These are phyloP conservation scores for Cochlearia excelsa DNA, from an alignment of 345 rosid species.

Conservation along the genomic window DNA sequence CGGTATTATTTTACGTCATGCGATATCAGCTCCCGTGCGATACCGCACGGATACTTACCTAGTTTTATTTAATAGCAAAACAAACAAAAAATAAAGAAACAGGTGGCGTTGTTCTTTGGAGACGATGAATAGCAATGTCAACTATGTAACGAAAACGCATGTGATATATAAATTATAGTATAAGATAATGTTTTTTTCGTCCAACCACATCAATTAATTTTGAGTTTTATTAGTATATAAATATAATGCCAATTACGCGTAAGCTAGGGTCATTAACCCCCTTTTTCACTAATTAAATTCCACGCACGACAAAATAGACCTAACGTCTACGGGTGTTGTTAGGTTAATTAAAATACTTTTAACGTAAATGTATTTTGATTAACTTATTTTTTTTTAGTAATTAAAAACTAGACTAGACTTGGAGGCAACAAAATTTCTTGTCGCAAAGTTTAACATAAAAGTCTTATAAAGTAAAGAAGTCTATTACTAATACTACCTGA, in stretches of 20 bases:
- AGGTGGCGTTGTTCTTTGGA: slow-evolving; percentile 41
- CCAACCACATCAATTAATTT: slow-evolving; percentile 40
- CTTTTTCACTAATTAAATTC: slow-evolving; percentile 26
- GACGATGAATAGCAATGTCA: slow-evolving; percentile 40
- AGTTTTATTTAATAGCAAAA: slow-evolving; percentile 7
- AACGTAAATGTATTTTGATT: slow-evolving; percentile 25
- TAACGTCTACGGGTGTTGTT: slow-evolving; percentile 35
- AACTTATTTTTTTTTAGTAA: slow-evolving; percentile 5
- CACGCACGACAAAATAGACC: slow-evolving; percentile 31
- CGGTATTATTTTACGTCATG: no score
- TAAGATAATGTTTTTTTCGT: slow-evolving; percentile 29
- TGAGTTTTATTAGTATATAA: neutral
- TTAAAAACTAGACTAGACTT: no score
- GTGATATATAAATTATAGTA: slow-evolving; percentile 25
- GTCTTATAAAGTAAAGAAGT: no score
- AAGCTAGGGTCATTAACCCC: slow-evolving; percentile 34
- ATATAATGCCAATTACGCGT: slow-evolving; percentile 36
- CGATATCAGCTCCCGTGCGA: no score
- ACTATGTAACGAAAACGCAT: slow-evolving; percentile 37
- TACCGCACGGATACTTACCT: no score
- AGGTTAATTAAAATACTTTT: slow-evolving; percentile 12
- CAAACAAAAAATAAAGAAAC: slow-evolving; percentile 35
- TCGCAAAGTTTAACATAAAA: no score
- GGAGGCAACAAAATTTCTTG: no score
- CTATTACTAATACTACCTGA: no score